Evolutionary conservation across 768 basidiomycete genomes (phyloP).

Genomic region (Imleria badia): DNA sequence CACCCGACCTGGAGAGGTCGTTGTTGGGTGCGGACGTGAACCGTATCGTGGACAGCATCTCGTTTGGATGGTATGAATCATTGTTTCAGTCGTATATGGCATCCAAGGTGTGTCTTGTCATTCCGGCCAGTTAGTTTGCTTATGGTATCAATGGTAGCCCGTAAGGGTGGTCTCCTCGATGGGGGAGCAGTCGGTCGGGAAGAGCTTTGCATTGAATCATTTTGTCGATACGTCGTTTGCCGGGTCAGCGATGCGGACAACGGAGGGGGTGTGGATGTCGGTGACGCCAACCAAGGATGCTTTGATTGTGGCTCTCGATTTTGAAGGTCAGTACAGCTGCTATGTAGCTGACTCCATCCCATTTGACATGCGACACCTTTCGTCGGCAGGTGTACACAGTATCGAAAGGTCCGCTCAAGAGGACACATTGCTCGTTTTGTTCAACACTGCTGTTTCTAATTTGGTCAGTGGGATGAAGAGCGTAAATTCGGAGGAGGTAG

Average conservation of each 20-base stretch:
- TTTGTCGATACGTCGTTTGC: slow-evolving; percentile 64
- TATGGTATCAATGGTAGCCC: slow-evolving; percentile 35
- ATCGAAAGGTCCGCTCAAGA: slow-evolving; percentile 65
- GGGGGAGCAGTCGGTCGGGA: slow-evolving; percentile 69
- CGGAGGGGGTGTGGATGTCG: slow-evolving; percentile 69
- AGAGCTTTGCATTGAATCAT: slow-evolving; percentile 59
- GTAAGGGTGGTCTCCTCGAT: slow-evolving; percentile 67
- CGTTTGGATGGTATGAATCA: slow-evolving; percentile 66
- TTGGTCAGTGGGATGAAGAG: slow-evolving; percentile 38
- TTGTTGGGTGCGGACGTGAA: slow-evolving; percentile 60
- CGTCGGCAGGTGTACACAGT: slow-evolving; percentile 50
- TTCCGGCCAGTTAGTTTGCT: background rate
- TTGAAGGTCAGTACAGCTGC: slow-evolving; percentile 45
- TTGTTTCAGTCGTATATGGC: slow-evolving; percentile 64
- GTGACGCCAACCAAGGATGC: slow-evolving; percentile 57
- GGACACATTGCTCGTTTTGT: slow-evolving; percentile 60
- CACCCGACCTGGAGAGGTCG: slow-evolving; percentile 47
- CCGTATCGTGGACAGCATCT: slow-evolving; percentile 53
- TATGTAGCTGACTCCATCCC: background rate
- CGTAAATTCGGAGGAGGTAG: too few species aligned
- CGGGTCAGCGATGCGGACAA: slow-evolving; percentile 65
- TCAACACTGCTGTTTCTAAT: slow-evolving; percentile 67
- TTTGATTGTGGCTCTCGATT: slow-evolving; percentile 59
- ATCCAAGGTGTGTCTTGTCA: slow-evolving; percentile 38
- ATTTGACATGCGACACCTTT: background rate